Conservation (phyloP, 306 rosid species). For the Cicer pinnatifidum region DNA sequence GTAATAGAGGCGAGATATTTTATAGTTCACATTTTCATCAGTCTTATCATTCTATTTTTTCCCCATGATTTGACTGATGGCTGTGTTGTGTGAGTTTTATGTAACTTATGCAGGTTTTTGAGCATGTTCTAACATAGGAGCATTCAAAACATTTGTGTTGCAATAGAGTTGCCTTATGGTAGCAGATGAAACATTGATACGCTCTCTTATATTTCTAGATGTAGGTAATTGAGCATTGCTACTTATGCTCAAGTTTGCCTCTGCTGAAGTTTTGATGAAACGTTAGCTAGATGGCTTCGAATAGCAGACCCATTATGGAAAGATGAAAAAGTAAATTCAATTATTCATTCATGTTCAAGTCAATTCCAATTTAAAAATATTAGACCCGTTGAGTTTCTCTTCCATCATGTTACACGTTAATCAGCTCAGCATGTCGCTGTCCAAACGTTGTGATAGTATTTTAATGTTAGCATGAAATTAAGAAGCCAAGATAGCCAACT, state of each 20-base stretch:
- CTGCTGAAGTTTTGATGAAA: slow-evolving; percentile 21
- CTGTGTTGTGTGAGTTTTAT: slow-evolving; percentile 46
- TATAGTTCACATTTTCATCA: slow-evolving; percentile 25
- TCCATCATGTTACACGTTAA: not conserved
- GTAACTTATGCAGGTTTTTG: slow-evolving; percentile 63
- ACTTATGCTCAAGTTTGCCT: not conserved
- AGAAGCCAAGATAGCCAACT: too few species aligned
- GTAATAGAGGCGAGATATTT: slow-evolving; percentile 37
- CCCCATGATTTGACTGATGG: slow-evolving; percentile 37
- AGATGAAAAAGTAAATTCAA: not conserved
- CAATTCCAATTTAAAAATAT: not conserved
- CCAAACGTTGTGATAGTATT: not conserved
- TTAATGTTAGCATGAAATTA: not conserved
- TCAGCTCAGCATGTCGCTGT: too few species aligned
- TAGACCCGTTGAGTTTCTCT: slow-evolving; percentile 14
- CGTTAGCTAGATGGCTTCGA: not conserved
- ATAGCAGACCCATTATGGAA: not conserved
- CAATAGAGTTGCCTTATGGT: slow-evolving; percentile 28
- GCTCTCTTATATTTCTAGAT: not conserved
- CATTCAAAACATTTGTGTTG: slow-evolving; percentile 43
- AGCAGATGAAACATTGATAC: slow-evolving; percentile 49
- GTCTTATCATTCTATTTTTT: slow-evolving; percentile 34
- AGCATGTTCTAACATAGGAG: slow-evolving; percentile 52
- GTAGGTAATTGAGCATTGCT: slow-evolving; percentile 42
- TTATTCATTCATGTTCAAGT: too few species aligned